These are phyloP conservation scores for Acanthamoeba sp. DNA, from an alignment of 208 protist species.

Conservation along the genomic window DNA sequence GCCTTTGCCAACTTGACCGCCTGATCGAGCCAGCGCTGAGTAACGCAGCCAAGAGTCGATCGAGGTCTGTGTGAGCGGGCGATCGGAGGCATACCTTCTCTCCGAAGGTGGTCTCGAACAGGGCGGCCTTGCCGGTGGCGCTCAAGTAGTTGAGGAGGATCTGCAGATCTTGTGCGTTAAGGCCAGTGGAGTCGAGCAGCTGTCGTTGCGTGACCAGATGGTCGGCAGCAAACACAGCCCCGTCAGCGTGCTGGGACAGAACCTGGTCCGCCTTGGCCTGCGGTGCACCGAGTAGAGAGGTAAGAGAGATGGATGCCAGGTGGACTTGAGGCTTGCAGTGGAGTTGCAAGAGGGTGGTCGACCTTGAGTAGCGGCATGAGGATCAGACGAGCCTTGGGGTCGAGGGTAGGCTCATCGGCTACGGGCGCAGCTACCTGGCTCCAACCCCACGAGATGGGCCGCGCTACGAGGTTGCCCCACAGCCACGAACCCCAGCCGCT, in stretches of 20 bases:
- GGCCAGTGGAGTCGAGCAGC: background rate
- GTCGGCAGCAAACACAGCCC: slow-evolving; percentile 18
- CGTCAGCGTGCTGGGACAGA: background rate
- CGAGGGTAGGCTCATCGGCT: background rate
- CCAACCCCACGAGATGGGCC: slow-evolving; percentile 50
- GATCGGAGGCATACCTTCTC: background rate
- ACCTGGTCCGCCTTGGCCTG: background rate
- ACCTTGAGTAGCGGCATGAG: slow-evolving; percentile 8
- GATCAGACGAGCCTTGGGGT: slow-evolving; percentile 1
- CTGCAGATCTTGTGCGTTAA: background rate
- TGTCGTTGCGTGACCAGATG: slow-evolving; percentile 3
- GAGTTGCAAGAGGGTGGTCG: too few relatives aligned
- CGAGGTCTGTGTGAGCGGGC: too few relatives aligned
- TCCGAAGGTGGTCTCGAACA: background rate
- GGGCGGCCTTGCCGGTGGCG: background rate
- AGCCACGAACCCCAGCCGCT: slow-evolving; percentile 57
- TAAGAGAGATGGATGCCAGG: background rate
- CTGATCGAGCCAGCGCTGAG: background rate
- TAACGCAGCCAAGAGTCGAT: too few relatives aligned
- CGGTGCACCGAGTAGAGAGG: background rate
- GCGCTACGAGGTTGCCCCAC: slow-evolving; percentile 27
- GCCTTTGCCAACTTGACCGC: slow-evolving; percentile 20
- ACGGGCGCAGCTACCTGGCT: background rate
- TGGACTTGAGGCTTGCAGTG: background rate
- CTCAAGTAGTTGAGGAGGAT: background rate